Base-by-base conservation (phyloP, 2,329 filamentous ascomycete species). In the Calonectria pauciramosa region DNA sequence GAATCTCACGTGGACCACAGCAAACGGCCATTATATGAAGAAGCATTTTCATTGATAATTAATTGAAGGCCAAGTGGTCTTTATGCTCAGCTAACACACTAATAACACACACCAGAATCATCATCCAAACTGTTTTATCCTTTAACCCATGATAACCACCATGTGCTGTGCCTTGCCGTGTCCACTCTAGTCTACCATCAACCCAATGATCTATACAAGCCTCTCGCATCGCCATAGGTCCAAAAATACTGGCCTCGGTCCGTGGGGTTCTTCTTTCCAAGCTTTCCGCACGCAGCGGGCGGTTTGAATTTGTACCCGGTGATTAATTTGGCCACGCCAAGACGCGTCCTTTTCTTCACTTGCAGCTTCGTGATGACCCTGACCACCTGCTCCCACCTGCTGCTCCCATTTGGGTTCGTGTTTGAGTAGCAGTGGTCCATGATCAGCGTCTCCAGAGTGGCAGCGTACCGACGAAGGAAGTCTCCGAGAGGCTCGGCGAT, bases 391-490 rank as follows among this genome's bases (percentile, higher is more conserved):
- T 47, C 26, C 60, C 60, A 64, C 28, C 11, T 11, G 11, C 28
- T 47, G 26, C 4, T 28, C 14, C 23, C 26, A 18, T 54, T 14
- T 47, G 4, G 10, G 8, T 23, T n/a, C 10, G 11, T 10, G 8
- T 5, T 23, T 2, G 44, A 23, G n/a, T 60, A 60, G 32, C 70
- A 72, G 13, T 72, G 30, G 18, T 72, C 63, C 38, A 72, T 60
- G 3, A 38, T 23, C 18, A 72, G 2, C 7, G 20, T 44, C 10
- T 72, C 52, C 13, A 72, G 44, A 0, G 70, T 68, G 4, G 51
- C 52, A 2, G 26, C 64, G 26, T 63, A 52, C 9, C 32, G 70
- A 20, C 30, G 38, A 10, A 72, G 38, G 9, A 72, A 72, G 34
- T 18, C 8, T 1, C 8, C 18, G 11, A 74, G 26, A 3, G 47